Base-by-base conservation (phyloP, 257 asterid genomes). In the Cordia subcordata region DNA sequence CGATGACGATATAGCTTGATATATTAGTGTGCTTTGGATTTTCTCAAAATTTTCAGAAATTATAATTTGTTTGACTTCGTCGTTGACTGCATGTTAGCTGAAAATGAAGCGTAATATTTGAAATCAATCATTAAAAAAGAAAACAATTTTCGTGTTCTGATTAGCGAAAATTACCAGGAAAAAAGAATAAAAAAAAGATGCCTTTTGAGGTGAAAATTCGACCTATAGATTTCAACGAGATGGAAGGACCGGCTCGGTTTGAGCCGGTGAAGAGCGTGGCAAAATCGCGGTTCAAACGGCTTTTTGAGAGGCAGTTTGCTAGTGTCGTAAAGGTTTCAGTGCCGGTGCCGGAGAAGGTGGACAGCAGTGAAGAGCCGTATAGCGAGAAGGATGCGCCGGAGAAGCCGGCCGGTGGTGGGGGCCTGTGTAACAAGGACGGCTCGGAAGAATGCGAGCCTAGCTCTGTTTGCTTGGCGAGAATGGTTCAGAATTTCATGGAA, bases 401-500 rank as follows among this genome's bases (percentile, higher is more conserved):
- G 94, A 81, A 44, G 78, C 88, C 12, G 99, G 47, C 64, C 38
- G 61, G 60, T 18, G 61, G 64, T 0, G 77, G 76, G 62, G 71
- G 70, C 61, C 60, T 35, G 59, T 54, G 47, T 55, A 32, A 58
- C 55, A 85, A 75, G 72, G 89, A 81, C 49, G 70, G 59, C 19
- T 16, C 62, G 5, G 95, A 86, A 55, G 94, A 81, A 44, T 78
- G 89, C 10, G 99, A 86, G 64, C 96, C 96, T 27, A 86, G 92
- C 79, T 80, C 99, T 0, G 64, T 85, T 53, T 86, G 96, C 72
- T 77, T 92, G 62, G 83, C 72, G 42, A 80, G 80, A 64, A 88
- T 92, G 96, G 96, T 92, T 20, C 94, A 86, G 82, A 86, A 73
- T 79, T 92, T 86, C 50, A 84, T 88, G 18, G 95, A 88, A 65